Evolutionary conservation across 768 basidiomycete genomes (phyloP), one percentile per base, ranked within the genome.

Genomic region (Amanita muscaria): DNA sequence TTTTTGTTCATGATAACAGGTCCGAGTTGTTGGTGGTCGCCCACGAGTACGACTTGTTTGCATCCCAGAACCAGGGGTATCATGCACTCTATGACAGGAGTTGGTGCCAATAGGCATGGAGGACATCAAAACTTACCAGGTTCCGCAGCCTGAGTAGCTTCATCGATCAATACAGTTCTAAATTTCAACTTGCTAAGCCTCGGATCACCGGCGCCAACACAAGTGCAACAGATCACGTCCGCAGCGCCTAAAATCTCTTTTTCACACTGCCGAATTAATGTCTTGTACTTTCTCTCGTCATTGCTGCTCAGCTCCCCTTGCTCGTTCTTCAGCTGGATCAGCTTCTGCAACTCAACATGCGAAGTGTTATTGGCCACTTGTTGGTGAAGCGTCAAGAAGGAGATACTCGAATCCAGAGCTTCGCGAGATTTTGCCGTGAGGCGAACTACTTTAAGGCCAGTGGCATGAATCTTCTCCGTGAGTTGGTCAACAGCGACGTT

Each of bases 1-100:
- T 99, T 98, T 78, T 99, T 99, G 77, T 98, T 99, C 96, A 99
- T 98, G 61, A 99, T 97, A 56, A 98, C 96, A 5, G 96, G 96
- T 1, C 96, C 96, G 40, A 98, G 82, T 74, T 98, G 96, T 70
- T 87, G 89, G 62, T 96, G 88, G 66, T 97, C 94, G 42, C 96
- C 96, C 44, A 99, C 96, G 31, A 99, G 78, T 21, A 99, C 96
- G 44, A 91, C 91, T 58, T 99, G 96, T 64, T 98, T 98, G 61
- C 93, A 98, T 11, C 96, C 96, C 56, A 99, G 80, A 5, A 98
- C 87, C 25, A 99, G 76, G 12, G 96, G 96, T 54, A 99, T 99
- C 93, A 99, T 98, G 65, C 94, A 98, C 67, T 99, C 96, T 94
- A 15, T 54, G 24, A 15, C 46, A 48, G 38, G 34, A 29, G 39